A percentile compares a stretch with the other conserved stretches of the same genome.
phyloP scores from a whole-genome alignment of 2,329 filamentous ascomycete genomes.

The Colletotrichum sp. region DNA sequence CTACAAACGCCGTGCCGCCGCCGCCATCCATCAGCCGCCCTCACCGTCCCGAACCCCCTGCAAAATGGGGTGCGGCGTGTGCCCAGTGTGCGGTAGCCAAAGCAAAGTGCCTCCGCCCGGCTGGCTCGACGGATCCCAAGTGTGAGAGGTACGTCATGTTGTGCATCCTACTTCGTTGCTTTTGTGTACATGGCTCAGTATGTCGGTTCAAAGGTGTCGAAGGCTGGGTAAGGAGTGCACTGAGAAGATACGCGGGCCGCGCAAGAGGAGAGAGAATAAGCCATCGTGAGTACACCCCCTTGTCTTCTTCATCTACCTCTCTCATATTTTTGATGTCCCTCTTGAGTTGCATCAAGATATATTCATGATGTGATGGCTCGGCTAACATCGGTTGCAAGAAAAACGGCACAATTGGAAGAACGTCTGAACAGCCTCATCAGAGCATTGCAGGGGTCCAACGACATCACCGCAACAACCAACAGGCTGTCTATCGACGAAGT shows the following conservation, averaged over 20 bases:
- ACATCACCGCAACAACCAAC: slow-evolving; percentile 27
- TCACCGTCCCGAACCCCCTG: neutral
- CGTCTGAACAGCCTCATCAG: slow-evolving; percentile 55
- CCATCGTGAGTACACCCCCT: slow-evolving; percentile 48
- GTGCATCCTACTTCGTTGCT: neutral
- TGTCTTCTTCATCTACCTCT: neutral
- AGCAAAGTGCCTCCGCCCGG: slow-evolving; percentile 53
- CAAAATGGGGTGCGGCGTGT: slow-evolving; percentile 55
- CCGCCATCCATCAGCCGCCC: neutral
- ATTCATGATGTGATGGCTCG: neutral
- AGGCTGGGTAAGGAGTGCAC: slow-evolving; percentile 53
- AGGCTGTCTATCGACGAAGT: neutral
- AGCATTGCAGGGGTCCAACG: slow-evolving; percentile 48
- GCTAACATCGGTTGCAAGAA: slow-evolving; percentile 38
- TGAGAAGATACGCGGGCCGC: slow-evolving; percentile 50
- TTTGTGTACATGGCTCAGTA: neutral
- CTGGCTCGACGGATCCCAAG: slow-evolving; percentile 35
- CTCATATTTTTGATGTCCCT: fast-evolving
- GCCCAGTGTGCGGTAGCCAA: slow-evolving; percentile 53
- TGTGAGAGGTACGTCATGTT: slow-evolving; percentile 43
- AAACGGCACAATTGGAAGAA: slow-evolving; percentile 54
- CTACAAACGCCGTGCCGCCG: neutral
- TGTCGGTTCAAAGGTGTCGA: slow-evolving; percentile 43
- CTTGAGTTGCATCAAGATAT: neutral
- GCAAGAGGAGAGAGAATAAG: slow-evolving; percentile 56